Base-by-base conservation (phyloP, 495 filamentous ascomycete species). In the Geopyxis carbonaria region DNA sequence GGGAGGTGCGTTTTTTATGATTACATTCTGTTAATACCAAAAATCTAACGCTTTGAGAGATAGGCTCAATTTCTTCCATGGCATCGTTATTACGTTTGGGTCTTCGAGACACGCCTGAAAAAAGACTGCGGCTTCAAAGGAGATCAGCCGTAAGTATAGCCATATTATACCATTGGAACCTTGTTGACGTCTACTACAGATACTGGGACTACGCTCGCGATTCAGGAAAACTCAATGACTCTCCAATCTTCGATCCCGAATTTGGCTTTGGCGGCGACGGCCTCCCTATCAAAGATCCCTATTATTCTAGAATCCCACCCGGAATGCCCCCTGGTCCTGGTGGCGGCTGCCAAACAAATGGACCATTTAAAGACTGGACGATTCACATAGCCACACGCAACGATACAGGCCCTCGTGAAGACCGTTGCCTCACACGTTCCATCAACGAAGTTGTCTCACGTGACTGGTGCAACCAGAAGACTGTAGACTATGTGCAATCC, bases 131-230 rank as follows among this genome's bases (percentile, higher is more conserved):
- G 50, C 22, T 61, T 58, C 44, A 40, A 43, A 1, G 60, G 59
- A 5, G 44, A 47, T 3, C 53, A 57, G 22, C 59, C 59, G 31
- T 50, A 45, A 27, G 40, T 36, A 4, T 28, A 28, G 8, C 31
- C n/a, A 23, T n/a, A 25, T 5, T 33, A 25, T 6, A 14, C 22
- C 7, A 31, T n/a, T 10, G 22, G 25, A 34, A 5, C 7, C 18
- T 8, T 15, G 15, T 14, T 15, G 33, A 36, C 33, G 5, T 36
- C 14, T 5, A n/a, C 18, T 6, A 18, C n/a, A 62, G 60, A 18
- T 65, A 64, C 45, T 67, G 63, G 65, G 52, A 64, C 38, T 62
- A 64, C 38, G 11, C 48, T 1, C 34, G 47, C 20, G 63, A 66
- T 38, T 9, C 15, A 8, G 20, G 18, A 3, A 19, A 14, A 1